Base-by-base conservation (phyloP, 192 early-diverging fungal genomes). In the Chytriomyces confervae region DNA sequence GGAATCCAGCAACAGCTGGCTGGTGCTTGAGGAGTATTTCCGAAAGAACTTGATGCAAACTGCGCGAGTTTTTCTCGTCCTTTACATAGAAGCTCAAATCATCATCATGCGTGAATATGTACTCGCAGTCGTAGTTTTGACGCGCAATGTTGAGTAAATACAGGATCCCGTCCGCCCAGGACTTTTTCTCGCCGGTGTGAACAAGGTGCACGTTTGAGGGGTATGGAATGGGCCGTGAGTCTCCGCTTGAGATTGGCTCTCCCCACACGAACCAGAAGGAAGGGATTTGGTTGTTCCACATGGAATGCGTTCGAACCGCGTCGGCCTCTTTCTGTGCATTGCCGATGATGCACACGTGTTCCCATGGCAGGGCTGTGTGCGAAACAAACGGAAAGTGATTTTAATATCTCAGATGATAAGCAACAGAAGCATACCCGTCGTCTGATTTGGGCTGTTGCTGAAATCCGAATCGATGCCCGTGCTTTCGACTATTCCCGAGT, bases 341-440 rank as follows among this genome's bases (percentile, higher is more conserved):
- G 60, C 81, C 81, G 18, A 82, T 78, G 18, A 82, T 75, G 81
- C 81, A 82, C n/a, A 82, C 80, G 50, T 72, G 77, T 20, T 72
- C 61, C 77, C 77, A 79, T 20, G 53, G 76, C 5, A 76, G 44
- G 16, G 1, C 13, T 65, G 1, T 60, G 36, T 36, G 36, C 24
- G 24, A 27, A 36, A 36, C 3, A 36, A 4, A 36, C 36, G 36
- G 36, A 36, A 36, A 36, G 3, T 3, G 36, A 36, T 2, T 36
- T 36, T 36, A 36, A 36, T 36, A 3, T 0, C 36, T 36, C 36
- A 36, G 36, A 36, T 36, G 0, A 36, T 36, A 4, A 3, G 36
- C 3, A 36, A 4, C 2, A 4, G 36, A 36, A 36, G 36, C 36
- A 36, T 36, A 36, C 36, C 36, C 36, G 36, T 36, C 36, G 36